phyloP scores from a whole-genome alignment of 495 filamentous ascomycete species.

The Lasiosphaeria miniovina region DNA sequence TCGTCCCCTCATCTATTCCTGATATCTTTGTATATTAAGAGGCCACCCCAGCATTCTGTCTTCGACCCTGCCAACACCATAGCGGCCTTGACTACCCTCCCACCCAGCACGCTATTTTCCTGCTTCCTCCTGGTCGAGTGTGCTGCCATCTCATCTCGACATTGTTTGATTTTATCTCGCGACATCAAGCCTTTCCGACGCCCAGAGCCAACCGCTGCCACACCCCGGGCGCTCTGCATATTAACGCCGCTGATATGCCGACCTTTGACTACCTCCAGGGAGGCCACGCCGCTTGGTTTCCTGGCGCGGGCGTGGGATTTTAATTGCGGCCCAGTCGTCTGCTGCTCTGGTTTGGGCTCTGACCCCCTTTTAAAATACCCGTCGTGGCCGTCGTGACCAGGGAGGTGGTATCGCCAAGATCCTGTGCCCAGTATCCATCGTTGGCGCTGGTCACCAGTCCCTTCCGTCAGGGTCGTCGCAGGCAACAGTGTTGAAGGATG shows the following conservation, averaged over 20 bases:
- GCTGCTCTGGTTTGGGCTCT: not conserved
- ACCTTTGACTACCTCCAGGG: not conserved
- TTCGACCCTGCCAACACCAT: no score
- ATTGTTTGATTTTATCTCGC: not conserved
- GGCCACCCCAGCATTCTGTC: conserved; percentile 1
- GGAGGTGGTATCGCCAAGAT: conserved; percentile 13
- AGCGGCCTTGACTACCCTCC: no score
- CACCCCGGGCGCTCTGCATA: not conserved
- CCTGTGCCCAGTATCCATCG: not conserved
- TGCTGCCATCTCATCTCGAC: no score
- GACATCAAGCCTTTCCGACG: not conserved
- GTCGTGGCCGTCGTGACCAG: conserved; percentile 3
- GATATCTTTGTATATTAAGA: conserved; percentile 5
- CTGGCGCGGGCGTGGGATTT: not conserved
- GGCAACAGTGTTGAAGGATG: not conserved
- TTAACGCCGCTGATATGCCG: not conserved
- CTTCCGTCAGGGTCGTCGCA: not conserved
- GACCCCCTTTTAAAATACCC: not conserved
- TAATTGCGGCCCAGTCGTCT: conserved; percentile 5
- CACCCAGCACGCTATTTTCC: no score
- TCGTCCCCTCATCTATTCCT: conserved; percentile 8
- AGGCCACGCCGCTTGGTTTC: not conserved
- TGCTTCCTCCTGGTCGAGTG: no score
- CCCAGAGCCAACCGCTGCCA: no score
- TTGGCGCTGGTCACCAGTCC: not conserved